phyloP scores from a whole-genome alignment of 1,139 yeast genomes.

The Torulaspora pretoriensis region DNA sequence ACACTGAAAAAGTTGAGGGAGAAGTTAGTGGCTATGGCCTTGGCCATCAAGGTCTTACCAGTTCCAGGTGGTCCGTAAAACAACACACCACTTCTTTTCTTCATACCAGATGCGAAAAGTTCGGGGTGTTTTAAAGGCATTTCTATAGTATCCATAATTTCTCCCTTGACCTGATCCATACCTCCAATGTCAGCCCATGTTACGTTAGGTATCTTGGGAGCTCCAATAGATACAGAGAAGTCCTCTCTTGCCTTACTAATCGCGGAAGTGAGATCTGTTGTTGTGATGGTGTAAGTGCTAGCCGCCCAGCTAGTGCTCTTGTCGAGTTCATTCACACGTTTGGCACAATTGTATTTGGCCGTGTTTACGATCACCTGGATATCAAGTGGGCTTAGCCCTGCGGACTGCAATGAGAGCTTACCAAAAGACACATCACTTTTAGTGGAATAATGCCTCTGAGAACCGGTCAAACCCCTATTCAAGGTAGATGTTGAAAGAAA shows the following conservation, averaged over 20 bases:
- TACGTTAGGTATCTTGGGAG: conserved; percentile 92
- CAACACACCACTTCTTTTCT: conserved; percentile 87
- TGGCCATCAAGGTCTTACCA: conserved; percentile 90
- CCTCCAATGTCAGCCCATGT: conserved; percentile 85
- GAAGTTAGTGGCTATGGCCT: conserved; percentile 93
- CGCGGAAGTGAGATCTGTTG: conserved; percentile 66
- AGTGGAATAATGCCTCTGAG: conserved; percentile 22
- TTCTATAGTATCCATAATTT: conserved; percentile 90
- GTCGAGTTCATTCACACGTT: conserved; percentile 34
- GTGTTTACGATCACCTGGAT: conserved; percentile 64
- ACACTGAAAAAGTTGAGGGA: conserved; percentile 92
- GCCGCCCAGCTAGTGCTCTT: conserved; percentile 43
- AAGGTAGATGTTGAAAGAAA: conserved; percentile 36
- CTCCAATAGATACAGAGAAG: conserved; percentile 92
- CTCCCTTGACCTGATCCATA: conserved; percentile 81
- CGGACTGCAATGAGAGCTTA: conserved; percentile 76
- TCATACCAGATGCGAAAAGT: conserved; percentile 78
- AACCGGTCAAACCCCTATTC: conserved; percentile 6
- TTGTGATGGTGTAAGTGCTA: conserved; percentile 39
- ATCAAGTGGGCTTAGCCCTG: conserved; percentile 89
- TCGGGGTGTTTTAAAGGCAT: conserved; percentile 94
- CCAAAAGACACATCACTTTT: conserved; percentile 55
- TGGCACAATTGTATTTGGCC: conserved; percentile 57
- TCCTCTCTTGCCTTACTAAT: conserved; percentile 80
- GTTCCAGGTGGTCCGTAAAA: conserved; percentile 99